Percentiles rank a stretch among this genome's conserved stretches.
These are phyloP conservation scores for Micractinium sp. DNA, from an alignment of 139 green algal genomes.

Conservation along the genomic window DNA sequence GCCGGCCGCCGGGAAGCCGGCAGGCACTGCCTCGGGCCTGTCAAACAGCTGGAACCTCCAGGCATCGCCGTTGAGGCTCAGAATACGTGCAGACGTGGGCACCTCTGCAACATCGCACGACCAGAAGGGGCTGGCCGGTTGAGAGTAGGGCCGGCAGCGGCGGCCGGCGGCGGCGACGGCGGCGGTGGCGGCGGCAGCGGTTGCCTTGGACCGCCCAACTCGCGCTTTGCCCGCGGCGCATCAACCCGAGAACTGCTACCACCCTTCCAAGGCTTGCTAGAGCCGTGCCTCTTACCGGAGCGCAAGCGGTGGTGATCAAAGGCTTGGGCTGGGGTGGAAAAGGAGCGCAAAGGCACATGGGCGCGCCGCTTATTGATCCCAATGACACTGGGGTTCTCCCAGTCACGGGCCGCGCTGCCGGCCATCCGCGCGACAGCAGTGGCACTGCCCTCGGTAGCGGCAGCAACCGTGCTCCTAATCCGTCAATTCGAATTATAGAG, in stretches of 20 bases:
- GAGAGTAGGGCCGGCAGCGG: neutral
- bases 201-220: neutral
- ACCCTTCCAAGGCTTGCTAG: neutral
- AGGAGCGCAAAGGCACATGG: constrained; percentile 73
- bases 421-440: too few species aligned
- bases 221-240: neutral
- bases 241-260: neutral
- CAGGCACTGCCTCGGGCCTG: constrained; percentile 60
- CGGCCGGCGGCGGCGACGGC: neutral
- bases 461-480: too few species aligned
- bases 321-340: constrained; percentile 32
- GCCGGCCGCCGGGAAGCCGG: constrained; percentile 44
- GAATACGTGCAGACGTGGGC: neutral
- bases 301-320: constrained; percentile 9
- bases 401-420: constrained; percentile 50
- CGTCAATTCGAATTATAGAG: too few species aligned
- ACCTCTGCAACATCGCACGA: neutral
- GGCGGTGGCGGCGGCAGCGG: neutral
- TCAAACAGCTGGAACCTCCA: constrained; percentile 77
- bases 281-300: neutral
- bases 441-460: too few species aligned
- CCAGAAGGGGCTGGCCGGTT: neutral
- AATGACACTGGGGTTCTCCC: constrained; percentile 75
- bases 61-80: constrained; percentile 54
- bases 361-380: constrained; percentile 69